Evolutionary conservation across 148 eudicot genomes (phyloP), one percentile per base, ranked within the genome.

Genomic region (Rhododendron williamsianum): DNA sequence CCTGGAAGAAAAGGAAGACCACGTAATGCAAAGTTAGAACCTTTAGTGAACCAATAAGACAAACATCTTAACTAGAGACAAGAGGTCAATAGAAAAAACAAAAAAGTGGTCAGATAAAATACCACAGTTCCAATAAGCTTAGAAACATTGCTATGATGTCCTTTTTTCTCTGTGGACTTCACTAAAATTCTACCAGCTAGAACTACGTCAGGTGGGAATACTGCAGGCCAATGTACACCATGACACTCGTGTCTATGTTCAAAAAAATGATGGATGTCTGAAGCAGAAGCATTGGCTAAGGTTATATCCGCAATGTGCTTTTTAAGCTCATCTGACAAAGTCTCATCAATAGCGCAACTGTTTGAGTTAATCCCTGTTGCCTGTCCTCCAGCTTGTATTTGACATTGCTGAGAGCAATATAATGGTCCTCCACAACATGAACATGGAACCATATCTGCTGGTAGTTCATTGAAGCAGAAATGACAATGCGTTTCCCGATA

Each of bases 401-500:
- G 98, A 86, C 99, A 97, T 80, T 79, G 85, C 46, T 89, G 87
- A 81, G 96, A 93, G 89, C 99, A 97, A 89, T 95, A 97, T 65
- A 95, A 87, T 71, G 99, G 91, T 74, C 90, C 90, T 82, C 94
- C 89, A 90, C 99, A 97, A 33, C 92, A 91, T 21, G 90, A 27
- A 90, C 99, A 97, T n/a, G 96, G 95, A 84, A 95, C 92, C 49
- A 87, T 84, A 87, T 97, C 98, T 21, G 86, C 90, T 78, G 96
- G 98, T 63, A 95, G 92, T 85, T 94, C 92, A 89, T 91, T 92
- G 81, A 95, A 91, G 92, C 99, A 97, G 87, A 91, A 93, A 88
- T 95, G 98, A 90, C 99, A 97, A 89, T 97, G 98, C 60, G 95
- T 95, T 30, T 93, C 98, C 84, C 98, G 96, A 83, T 89, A 92